phyloP scores from a whole-genome alignment of 495 filamentous ascomycete genomes.

The Aspergillus bridgeri region DNA sequence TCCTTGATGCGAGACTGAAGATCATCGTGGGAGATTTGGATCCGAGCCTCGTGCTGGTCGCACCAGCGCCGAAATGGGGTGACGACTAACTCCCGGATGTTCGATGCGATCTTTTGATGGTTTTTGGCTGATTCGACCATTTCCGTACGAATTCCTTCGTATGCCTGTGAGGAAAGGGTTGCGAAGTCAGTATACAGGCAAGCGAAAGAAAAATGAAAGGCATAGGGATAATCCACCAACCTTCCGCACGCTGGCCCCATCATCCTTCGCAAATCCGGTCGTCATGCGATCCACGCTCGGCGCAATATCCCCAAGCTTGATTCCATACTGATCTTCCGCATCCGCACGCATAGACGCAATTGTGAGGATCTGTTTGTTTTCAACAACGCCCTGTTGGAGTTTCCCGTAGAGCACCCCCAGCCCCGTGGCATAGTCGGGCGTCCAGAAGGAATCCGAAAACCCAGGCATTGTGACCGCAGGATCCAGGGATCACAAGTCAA shows the following conservation, averaged over 20 bases:
- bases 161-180: slow-evolving; percentile 59
- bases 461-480: slow-evolving; percentile 61
- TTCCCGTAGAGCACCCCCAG: slow-evolving; percentile 95
- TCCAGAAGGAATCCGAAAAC: slow-evolving; percentile 96
- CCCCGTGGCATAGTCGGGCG: slow-evolving; percentile 86
- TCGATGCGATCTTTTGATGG: slow-evolving; percentile 91
- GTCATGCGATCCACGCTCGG: slow-evolving; percentile 75
- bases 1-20: slow-evolving; percentile 84
- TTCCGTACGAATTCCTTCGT: slow-evolving; percentile 89
- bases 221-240: slow-evolving; percentile 43
- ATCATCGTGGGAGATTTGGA: slow-evolving; percentile 91
- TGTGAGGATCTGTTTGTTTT: slow-evolving; percentile 89
- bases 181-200: slow-evolving; percentile 7
- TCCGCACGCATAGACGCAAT: slow-evolving; percentile 94
- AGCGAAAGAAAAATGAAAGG: not conserved
- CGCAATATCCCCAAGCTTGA: slow-evolving; percentile 75
- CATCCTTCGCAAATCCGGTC: slow-evolving; percentile 82
- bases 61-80: slow-evolving; percentile 93
- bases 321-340: slow-evolving; percentile 86
- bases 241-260: slow-evolving; percentile 94
- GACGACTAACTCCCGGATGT: slow-evolving; percentile 93
- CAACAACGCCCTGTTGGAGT: slow-evolving; percentile 90
- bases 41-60: slow-evolving; percentile 84
- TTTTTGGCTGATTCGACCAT: slow-evolving; percentile 90
- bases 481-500: too few relatives aligned